Percentiles rank a stretch among this genome's conserved stretches.
Conservation (phyloP, 805 yeast genomes). For the Kazachstania kunashirensis region DNA sequence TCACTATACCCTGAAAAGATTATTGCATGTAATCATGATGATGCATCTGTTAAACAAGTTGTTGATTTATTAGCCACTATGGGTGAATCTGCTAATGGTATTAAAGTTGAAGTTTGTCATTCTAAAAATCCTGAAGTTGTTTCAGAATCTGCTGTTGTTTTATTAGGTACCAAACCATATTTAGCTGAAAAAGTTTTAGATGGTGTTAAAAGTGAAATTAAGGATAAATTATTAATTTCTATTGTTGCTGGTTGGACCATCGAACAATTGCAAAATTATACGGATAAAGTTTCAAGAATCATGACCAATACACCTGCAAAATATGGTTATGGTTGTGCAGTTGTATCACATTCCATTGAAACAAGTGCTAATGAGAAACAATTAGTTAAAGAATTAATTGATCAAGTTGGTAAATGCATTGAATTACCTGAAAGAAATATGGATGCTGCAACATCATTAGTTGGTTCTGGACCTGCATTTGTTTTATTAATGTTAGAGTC, state of each 20-base stretch:
- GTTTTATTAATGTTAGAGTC: slow-evolving; percentile 83
- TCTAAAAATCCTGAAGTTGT: slow-evolving; percentile 54
- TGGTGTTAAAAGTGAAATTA: slow-evolving; percentile 37
- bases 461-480: slow-evolving; percentile 97
- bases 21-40: slow-evolving; percentile 56
- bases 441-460: slow-evolving; percentile 92
- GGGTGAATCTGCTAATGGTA: slow-evolving; percentile 36
- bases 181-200: slow-evolving; percentile 53
- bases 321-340: slow-evolving; percentile 89
- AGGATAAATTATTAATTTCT: slow-evolving; percentile 59
- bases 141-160: slow-evolving; percentile 52
- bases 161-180: slow-evolving; percentile 86
- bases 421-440: slow-evolving; percentile 80
- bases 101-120: slow-evolving; percentile 42
- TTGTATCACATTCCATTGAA: slow-evolving; percentile 59
- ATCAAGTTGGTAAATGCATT: slow-evolving; percentile 53
- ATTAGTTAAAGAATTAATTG: slow-evolving; percentile 36
- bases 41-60: slow-evolving; percentile 39
- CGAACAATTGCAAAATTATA: slow-evolving; percentile 45
- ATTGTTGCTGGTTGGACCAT: slow-evolving; percentile 91
- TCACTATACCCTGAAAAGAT: slow-evolving; percentile 55
- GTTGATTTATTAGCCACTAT: slow-evolving; percentile 39
- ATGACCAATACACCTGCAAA: slow-evolving; percentile 98
- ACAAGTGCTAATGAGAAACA: slow-evolving; percentile 35
- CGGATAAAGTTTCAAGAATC: slow-evolving; percentile 66